A percentile compares a stretch with the other conserved stretches of the same genome.
Evolutionary conservation across 257 asterid species (phyloP).

Genomic region (Agastache rugosa): DNA sequence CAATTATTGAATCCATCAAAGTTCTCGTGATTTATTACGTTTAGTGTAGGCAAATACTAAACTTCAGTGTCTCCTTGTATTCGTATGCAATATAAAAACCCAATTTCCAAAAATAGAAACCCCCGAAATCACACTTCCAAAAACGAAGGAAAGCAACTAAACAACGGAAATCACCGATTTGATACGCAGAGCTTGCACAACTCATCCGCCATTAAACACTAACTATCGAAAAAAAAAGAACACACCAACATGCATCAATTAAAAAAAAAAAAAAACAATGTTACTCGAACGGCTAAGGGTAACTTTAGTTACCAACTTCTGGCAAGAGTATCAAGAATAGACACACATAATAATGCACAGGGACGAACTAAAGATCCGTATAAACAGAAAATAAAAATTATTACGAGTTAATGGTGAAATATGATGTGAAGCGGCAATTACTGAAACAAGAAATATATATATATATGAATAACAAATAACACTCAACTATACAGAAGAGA

Average conservation of each 20-base stretch:
- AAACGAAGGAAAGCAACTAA: conserved; percentile 17
- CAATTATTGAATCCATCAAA: background rate
- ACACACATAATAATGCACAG: conserved; percentile 6
- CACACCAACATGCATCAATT: conserved; percentile 11
- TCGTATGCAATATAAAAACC: conserved; percentile 8
- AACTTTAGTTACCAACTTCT: background rate
- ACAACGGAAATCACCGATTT: conserved; percentile 21
- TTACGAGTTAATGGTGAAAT: background rate
- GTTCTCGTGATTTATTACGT: conserved; percentile 6
- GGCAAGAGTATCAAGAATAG: background rate
- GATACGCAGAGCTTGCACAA: conserved; percentile 28
- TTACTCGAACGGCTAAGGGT: background rate
- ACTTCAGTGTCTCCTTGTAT: conserved; percentile 5
- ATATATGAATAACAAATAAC: background rate
- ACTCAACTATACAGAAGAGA: conserved; percentile 22
- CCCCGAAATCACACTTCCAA: no score
- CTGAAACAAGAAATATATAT: background rate
- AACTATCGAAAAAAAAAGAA: conserved; percentile 1
- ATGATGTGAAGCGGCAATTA: conserved; percentile 5
- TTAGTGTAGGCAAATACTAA: conserved; percentile 19
- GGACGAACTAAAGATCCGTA: conserved; percentile 31
- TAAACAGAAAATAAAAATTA: background rate
- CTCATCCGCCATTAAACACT: conserved; percentile 22
- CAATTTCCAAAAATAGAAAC: background rate
- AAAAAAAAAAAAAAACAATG: background rate